Percentiles rank a stretch among this genome's conserved stretches.
Evolutionary conservation across 345 rosid genomes (phyloP).

Genomic region (Sisymbrium altissimum): DNA sequence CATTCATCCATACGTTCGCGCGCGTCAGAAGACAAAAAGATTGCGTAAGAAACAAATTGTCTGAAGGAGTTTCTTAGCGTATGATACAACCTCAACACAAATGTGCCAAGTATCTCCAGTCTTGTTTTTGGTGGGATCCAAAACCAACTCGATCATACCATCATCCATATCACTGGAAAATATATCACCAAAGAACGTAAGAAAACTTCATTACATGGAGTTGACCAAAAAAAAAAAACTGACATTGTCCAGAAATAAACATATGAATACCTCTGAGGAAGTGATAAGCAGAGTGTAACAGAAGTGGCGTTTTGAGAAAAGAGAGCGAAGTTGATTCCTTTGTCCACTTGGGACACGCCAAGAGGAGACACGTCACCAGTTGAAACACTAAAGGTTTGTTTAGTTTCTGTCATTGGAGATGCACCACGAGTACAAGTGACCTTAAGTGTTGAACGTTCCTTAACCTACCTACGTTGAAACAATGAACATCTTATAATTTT

Average conservation of each 20-base stretch:
- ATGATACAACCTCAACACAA: conserved; percentile 54
- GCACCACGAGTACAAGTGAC: conserved; percentile 49
- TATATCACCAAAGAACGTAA: no score
- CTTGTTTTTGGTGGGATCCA: conserved; percentile 71
- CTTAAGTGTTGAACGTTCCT: conserved; percentile 32
- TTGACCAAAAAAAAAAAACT: no score
- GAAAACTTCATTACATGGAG: no score
- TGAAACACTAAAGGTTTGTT: conserved; percentile 41
- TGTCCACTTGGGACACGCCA: conserved; percentile 75
- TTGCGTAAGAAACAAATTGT: no score
- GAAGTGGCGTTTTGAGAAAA: conserved; percentile 84
- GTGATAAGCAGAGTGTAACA: conserved; percentile 72
- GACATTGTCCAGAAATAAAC: neutral
- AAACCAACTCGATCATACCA: conserved; percentile 56
- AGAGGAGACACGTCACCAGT: conserved; percentile 78
- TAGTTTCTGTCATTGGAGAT: conserved; percentile 39
- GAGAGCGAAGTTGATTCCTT: conserved; percentile 78
- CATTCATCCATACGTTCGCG: no score
- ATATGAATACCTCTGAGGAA: conserved; percentile 56
- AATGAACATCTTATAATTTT: neutral
- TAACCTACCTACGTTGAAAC: conserved; percentile 40
- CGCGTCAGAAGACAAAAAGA: no score
- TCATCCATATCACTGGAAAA: conserved; percentile 38
- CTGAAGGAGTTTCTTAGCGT: no score
- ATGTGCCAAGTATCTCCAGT: conserved; percentile 95